Evolutionary conservation across 805 yeast species (phyloP), one percentile per base, ranked within the genome.

Genomic region (Saturnispora silvae): DNA sequence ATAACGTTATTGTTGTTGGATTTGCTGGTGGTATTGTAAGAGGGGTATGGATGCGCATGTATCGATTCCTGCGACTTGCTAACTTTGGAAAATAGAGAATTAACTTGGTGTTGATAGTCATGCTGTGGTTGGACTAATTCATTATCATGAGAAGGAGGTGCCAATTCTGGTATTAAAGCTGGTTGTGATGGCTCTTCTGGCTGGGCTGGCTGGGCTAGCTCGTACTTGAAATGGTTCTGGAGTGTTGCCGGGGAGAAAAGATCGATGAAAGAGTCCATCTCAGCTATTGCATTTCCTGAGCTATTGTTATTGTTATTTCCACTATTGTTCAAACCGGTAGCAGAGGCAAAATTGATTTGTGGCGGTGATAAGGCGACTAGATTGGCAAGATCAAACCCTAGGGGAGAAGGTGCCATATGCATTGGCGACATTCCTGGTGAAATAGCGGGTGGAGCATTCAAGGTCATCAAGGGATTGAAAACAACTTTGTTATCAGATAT

Each of bases 231-330:
- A 16, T 26, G 31, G 19, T 39, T 26, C 15, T 19, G 26, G 11
- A 16, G 17, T 30, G 31, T 11, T 10, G 15, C 20, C 5, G 37
- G 37, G 13, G 37, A 20, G 31, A 32, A 34, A n/a, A 26, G 15
- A 18, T 28, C 37, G 10, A 27, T 27, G 22, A 28, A 27, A 5
- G 17, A 8, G 13, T 28, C 37, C 13, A 26, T 31, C 15, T 34
- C 31, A n/a, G n/a, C n/a, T n/a, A n/a, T n/a, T 6, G 23, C 26
- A 18, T 34, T 25, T 8, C 20, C 16, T 5, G 28, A 32, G 2
- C 16, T 8, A 8, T 10, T 8, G 24, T n/a, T 9, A 23, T 8
- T 3, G 10, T 8, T 15, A 20, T 20, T n/a, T 3, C 10, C 3
- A 18, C 15, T 28, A 20, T 16, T 5, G 15, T 13, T 14, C 30